These are phyloP conservation scores for Chondrostereum purpureum DNA, from an alignment of 1,284 basidiomycete genomes.

Conservation along the genomic window DNA sequence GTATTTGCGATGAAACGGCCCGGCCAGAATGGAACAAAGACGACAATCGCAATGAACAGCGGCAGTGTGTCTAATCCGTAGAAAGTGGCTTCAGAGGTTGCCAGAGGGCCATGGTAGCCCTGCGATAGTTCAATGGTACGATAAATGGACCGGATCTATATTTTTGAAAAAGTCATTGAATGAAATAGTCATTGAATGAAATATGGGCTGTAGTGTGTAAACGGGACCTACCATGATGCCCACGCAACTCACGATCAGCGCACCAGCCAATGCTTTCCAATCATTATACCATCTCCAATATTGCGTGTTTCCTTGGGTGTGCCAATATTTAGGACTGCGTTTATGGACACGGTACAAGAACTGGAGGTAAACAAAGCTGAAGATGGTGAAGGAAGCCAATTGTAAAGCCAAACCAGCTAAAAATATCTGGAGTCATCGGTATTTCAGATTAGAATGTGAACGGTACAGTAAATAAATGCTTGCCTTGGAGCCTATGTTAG, in stretches of 20 bases:
- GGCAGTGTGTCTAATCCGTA: slow-evolving; percentile 65
- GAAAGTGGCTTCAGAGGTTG: slow-evolving; percentile 58
- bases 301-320: slow-evolving; percentile 25
- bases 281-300: slow-evolving; percentile 43
- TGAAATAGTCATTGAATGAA: not conserved
- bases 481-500: not conserved
- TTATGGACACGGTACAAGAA: slow-evolving; percentile 51
- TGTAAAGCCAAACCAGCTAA: slow-evolving; percentile 59
- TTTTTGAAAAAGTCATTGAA: not conserved
- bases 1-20: slow-evolving; percentile 49
- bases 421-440: slow-evolving; percentile 42
- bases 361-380: slow-evolving; percentile 48
- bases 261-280: slow-evolving; percentile 53
- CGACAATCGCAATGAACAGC: slow-evolving; percentile 50
- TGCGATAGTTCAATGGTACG: slow-evolving; percentile 62
- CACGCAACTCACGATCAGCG: slow-evolving; percentile 53
- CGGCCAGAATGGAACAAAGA: slow-evolving; percentile 57
- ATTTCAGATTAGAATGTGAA: no score
- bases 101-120: slow-evolving; percentile 56
- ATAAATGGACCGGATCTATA: slow-evolving; percentile 60
- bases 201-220: not conserved
- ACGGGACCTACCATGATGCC: slow-evolving; percentile 49
- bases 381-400: slow-evolving; percentile 56
- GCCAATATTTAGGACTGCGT: slow-evolving; percentile 38
- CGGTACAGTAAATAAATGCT: no score